Base-by-base conservation (phyloP, 176 grass and related monocot genomes). In the Panicum miliaceum region DNA sequence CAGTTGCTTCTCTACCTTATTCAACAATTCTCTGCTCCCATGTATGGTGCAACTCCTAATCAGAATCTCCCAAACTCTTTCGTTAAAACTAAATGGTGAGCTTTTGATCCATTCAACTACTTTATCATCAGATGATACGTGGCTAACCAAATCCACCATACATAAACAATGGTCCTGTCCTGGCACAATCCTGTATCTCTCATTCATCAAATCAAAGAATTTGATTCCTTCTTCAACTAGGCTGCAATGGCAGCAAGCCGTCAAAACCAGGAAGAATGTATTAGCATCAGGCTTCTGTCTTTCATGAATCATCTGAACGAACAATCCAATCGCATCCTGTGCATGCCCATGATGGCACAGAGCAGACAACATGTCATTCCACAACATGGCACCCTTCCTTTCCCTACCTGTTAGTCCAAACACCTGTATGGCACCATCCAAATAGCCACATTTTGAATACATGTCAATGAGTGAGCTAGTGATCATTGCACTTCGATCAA, bases 361-460 rank as follows among this genome's bases (percentile, higher is more conserved):
- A 74, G 94, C 92, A 54, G 91, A 88, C 36, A 97, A 47, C 69
- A 94, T 90, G 16, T 75, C 76, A 84, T 91, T 92, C 91, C 91
- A 97, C 47, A 88, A 12, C 4, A 68, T 79, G 14, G 40, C 75
- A 79, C 90, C 83, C 82, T 52, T 92, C 16, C 42, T 90, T 22
- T 59, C 29, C n/a, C 40, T 58, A 79, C 65, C n/a, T 11, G 70
- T 51, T 65, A 87, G 75, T 18, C 68, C 20, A 76, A 97, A 97
- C 34, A 92, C 76, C 41, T 84, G 34, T 64, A 9, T 89, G 47
- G 73, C 87, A 84, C 65, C 81, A 25, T 35, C 71, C 75, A 97
- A 71, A 86, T 72, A 81, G 40, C 89, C 83, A 58, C 94, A 94
- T 81, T 92, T 92, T 68, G 91, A 92, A 40, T 97, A 97, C 92